Evolutionary conservation across 2,329 filamentous ascomycete genomes (phyloP).

Genomic region (Huntiella moniliformis): DNA sequence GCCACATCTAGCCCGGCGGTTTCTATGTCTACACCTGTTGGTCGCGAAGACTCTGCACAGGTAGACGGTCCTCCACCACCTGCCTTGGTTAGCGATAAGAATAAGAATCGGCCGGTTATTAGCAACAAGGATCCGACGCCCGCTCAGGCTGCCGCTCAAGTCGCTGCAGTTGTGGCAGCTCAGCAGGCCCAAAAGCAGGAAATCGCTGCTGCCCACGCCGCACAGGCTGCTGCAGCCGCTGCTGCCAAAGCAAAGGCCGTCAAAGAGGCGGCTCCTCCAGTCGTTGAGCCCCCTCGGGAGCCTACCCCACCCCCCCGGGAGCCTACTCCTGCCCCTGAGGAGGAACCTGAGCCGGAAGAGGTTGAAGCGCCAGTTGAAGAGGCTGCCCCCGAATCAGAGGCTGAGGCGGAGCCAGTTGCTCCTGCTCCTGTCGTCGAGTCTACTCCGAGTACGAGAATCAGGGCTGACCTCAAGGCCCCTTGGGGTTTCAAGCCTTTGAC

Average conservation of each 20-base stretch:
- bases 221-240: conserved; percentile 11
- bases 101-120: conserved; percentile 3
- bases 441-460: conserved; percentile 8
- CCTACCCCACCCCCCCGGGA: no score
- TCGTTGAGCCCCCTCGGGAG: background rate
- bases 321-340: no score
- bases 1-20: conserved; percentile 67
- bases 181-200: background rate
- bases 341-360: no score
- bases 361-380: background rate
- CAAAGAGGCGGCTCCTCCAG: conserved; percentile 1
- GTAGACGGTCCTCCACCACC: conserved; percentile 17
- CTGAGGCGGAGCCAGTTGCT: background rate
- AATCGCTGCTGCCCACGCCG: background rate
- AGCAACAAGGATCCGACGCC: background rate
- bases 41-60: conserved; percentile 15
- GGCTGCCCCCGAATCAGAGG: conserved; percentile 1
- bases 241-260: conserved; percentile 6
- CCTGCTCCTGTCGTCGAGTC: background rate
- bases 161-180: background rate
- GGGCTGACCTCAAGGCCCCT: conserved; percentile 13
- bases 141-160: background rate
- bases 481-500: conserved; percentile 11
- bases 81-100: conserved; percentile 12
- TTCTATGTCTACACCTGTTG: conserved; percentile 38